Conservation (phyloP, 1,284 basidiomycete genomes). For the Trametes versicolor region DNA sequence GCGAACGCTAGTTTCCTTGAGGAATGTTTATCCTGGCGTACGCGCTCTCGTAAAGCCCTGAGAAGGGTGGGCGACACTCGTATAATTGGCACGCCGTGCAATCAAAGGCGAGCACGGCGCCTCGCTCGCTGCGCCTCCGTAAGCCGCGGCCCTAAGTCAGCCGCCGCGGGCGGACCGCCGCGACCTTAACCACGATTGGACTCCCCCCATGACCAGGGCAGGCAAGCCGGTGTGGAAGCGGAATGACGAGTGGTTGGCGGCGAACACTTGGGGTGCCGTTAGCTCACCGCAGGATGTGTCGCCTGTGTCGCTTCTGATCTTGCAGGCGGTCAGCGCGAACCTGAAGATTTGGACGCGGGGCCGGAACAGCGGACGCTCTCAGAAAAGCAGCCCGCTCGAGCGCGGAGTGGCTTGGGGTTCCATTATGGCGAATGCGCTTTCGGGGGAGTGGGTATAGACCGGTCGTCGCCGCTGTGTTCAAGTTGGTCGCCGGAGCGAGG, state of each 20-base stretch:
- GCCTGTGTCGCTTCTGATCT: background rate
- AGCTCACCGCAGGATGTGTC: background rate
- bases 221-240: background rate
- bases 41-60: background rate
- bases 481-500: background rate
- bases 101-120: background rate
- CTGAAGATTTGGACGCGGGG: background rate
- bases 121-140: conserved; percentile 5
- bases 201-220: background rate
- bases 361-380: background rate
- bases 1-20: background rate
- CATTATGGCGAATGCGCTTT: background rate
- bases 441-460: background rate
- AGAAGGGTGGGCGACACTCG: background rate
- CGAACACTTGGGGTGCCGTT: background rate
- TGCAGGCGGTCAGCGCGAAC: background rate
- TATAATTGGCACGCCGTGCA: background rate
- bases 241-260: background rate
- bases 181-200: background rate
- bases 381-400: background rate
- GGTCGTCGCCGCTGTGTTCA: background rate
- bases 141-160: background rate
- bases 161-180: too few species aligned
- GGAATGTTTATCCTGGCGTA: background rate
- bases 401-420: background rate